phyloP scores from a whole-genome alignment of 2,329 filamentous ascomycete genomes.

The Ceratocystis smalleyi region DNA sequence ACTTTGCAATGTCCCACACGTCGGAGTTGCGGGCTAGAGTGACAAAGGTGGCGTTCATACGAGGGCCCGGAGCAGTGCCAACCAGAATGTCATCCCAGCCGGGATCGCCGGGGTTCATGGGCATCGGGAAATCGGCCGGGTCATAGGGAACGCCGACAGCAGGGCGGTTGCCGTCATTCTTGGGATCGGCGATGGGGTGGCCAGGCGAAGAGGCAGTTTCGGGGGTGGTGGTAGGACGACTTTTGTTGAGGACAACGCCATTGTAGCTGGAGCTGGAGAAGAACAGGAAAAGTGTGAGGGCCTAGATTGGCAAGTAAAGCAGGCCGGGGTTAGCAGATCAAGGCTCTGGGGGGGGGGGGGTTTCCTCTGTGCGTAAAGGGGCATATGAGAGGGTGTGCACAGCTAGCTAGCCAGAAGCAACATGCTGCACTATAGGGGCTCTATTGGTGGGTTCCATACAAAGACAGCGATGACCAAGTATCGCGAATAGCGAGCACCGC shows the following conservation, averaged over 20 bases:
- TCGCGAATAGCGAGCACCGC: conserved; percentile 58
- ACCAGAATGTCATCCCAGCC: conserved; percentile 37
- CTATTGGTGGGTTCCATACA: conserved; percentile 35
- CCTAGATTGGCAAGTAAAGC: conserved; percentile 27
- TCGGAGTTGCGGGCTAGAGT: conserved; percentile 87
- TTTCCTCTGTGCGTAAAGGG: conserved; percentile 1
- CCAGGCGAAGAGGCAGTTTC: conserved; percentile 17
- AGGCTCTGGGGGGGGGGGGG: no score
- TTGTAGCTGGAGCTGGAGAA: conserved; percentile 46
- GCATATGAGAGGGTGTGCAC: neutral
- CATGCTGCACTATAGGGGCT: neutral
- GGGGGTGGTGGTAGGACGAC: conserved; percentile 18
- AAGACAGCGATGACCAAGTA: conserved; percentile 71
- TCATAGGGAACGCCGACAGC: conserved; percentile 24
- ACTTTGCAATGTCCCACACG: conserved; percentile 90
- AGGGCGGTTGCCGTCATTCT: conserved; percentile 19
- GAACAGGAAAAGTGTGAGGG: conserved; percentile 65
- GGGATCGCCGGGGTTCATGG: conserved; percentile 36
- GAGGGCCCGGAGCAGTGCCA: conserved; percentile 45
- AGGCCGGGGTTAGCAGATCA: conserved; percentile 13
- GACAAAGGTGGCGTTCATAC: conserved; percentile 95
- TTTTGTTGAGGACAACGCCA: conserved; percentile 21
- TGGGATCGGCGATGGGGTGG: conserved; percentile 10
- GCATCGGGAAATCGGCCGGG: conserved; percentile 33
- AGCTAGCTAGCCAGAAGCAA: conserved; percentile 1